Conservation (phyloP, 768 basidiomycete genomes). For the Leccinum subgranulosum region DNA sequence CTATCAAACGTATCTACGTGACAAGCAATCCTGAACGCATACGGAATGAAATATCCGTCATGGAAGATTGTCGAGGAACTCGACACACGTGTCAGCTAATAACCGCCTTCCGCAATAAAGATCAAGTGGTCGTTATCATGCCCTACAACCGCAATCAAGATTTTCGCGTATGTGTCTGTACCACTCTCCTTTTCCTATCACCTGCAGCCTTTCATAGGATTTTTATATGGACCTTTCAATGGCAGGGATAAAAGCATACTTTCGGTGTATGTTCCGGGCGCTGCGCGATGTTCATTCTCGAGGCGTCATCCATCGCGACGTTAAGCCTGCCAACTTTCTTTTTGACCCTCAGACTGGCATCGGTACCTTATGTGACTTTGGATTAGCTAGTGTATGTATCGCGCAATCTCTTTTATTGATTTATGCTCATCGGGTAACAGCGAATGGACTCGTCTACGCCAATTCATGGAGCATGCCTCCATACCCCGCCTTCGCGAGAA, state of each 20-base stretch:
- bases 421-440: constrained; percentile 34
- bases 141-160: constrained; percentile 92
- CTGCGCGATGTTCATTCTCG: constrained; percentile 84
- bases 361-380: constrained; percentile 92
- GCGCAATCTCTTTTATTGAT: background rate
- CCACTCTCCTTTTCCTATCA: background rate
- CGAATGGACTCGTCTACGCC: constrained; percentile 49
- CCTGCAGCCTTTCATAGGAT: constrained; percentile 43
- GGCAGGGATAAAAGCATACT: constrained; percentile 77
- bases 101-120: constrained; percentile 85
- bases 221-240: constrained; percentile 77
- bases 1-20: constrained; percentile 95
- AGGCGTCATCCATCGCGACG: constrained; percentile 91
- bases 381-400: constrained; percentile 81
- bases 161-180: constrained; percentile 70
- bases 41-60: constrained; percentile 86
- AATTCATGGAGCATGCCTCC: constrained; percentile 64
- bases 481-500: constrained; percentile 59
- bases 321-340: constrained; percentile 97
- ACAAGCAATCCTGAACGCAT: constrained; percentile 93
- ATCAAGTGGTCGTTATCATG: constrained; percentile 93
- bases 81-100: constrained; percentile 91
- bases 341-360: constrained; percentile 81
- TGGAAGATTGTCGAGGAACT: constrained; percentile 81
- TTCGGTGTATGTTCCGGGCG: constrained; percentile 88